Base-by-base conservation (phyloP, 2,329 filamentous ascomycete species). In the Colletotrichum noveboracense region DNA sequence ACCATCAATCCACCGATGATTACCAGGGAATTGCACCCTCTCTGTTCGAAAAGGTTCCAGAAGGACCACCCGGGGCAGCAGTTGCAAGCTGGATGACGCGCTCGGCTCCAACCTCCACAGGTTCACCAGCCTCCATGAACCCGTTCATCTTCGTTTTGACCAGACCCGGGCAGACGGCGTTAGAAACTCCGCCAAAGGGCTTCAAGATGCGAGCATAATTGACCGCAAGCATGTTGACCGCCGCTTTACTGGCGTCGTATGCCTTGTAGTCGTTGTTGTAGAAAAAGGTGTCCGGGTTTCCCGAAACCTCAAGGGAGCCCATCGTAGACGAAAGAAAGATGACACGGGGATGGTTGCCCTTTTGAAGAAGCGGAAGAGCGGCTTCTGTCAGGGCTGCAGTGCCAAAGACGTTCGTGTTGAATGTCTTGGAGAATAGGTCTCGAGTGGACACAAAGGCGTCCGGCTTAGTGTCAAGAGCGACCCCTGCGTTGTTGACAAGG, bases 241-340 rank as follows among this genome's bases (percentile, higher is more conserved):
- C 87, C 2, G 86, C 84, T 76, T 88, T 88, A 78, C 84, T 87
- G 6, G 80, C 77, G 14, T 84, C 79, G 69, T 88, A 88, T 1
- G 80, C 79, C 38, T 81, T 84, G 62, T 80, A 82, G 7, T 83
- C 81, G 18, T 78, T 74, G 2, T 66, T 70, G 61, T 84, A 84
- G 12, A 71, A 82, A 2, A 69, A 28, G 0, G 77, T 83, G 0
- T 72, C 76, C 60, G 80, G 79, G 69, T 87, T 82, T 1, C 78
- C 75, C 0, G 82, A 74, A 16, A 78, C 66, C 0, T 77, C 66
- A 3, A 87, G 56, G 9, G 83, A 85, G 1, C 83, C 85, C 78
- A 86, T 82, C 5, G 77, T 67, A 24, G 82, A 84, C 0, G 82
- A 83, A 1, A 87, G 82, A 66, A 87, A 87, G 1, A 88, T 78